phyloP scores from a whole-genome alignment of 2,329 filamentous ascomycete genomes.

The Colletotrichum camelliae region DNA sequence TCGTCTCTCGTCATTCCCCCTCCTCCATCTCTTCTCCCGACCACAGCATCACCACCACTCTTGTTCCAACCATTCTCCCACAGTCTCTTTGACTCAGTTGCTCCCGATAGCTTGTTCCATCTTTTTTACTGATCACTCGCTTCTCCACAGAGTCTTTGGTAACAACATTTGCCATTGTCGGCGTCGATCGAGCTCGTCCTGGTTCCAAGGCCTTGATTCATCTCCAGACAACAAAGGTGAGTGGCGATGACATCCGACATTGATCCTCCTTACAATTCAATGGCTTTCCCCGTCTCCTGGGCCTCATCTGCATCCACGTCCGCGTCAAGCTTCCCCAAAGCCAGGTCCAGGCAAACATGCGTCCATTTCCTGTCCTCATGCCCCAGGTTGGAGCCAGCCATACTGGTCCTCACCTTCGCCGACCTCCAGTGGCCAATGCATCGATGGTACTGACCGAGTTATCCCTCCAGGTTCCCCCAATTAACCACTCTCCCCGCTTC shows the following conservation, averaged over 20 bases:
- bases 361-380: neutral
- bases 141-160: constrained; percentile 60
- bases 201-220: constrained; percentile 29
- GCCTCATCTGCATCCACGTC: neutral
- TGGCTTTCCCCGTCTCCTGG: neutral
- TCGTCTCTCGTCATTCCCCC: constrained; percentile 29
- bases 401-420: neutral
- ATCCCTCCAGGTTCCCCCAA: neutral
- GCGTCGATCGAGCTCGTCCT: constrained; percentile 22
- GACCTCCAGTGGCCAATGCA: neutral
- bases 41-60: constrained; percentile 54
- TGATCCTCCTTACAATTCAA: neutral
- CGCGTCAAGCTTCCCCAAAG: neutral
- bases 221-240: constrained; percentile 14
- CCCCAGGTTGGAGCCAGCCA: neutral
- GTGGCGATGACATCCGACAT: neutral
- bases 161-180: constrained; percentile 48
- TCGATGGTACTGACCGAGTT: neutral
- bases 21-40: neutral
- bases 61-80: constrained; percentile 28
- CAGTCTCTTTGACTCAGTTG: constrained; percentile 53
- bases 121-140: constrained; percentile 61
- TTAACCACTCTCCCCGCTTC: neutral
- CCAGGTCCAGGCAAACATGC: neutral
- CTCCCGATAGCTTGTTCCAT: constrained; percentile 63